Evolutionary conservation across 2,329 filamentous ascomycete species (phyloP), one percentile per base, ranked within the genome.

Genomic region (Penicillium occitanis): DNA sequence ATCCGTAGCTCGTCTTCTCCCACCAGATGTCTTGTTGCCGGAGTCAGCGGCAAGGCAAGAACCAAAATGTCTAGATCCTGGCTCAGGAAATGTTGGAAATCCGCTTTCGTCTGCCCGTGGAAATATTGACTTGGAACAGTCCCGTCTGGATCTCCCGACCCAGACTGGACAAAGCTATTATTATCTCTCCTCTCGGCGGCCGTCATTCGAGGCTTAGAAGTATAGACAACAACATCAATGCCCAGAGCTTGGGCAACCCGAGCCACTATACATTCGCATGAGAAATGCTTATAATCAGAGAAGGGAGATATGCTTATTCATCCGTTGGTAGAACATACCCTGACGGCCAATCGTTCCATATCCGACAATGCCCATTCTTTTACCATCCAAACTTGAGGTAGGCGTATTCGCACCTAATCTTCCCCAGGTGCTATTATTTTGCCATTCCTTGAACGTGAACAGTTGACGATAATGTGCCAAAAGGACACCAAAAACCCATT

Each of bases 141-240:
- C 37, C 87, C 87, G 40, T 88, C 83, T 11, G 80, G 76, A 70
- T 88, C 87, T 14, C 87, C 87, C 0, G 90, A 90, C 0, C 88
- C 87, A 0, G 88, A 86, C 0, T 91, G 86, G 44, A 89, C 85
- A 78, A 89, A 94, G 40, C 40, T 42, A 42, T 42, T 42, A 6
- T 42, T n/a, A 42, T 42, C 40, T 42, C 14, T 42, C 14, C 17
- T 42, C 40, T 42, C 40, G 40, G 40, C 40, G 14, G 40, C 40
- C 0, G 90, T 92, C 8, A 80, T 75, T n/a, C 89, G 88, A 0
- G 89, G 85, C 35, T 86, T 86, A 0, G 90, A 87, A 0, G 91
- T 93, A 79, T 90, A 92, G 0, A 90, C 91, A 73, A 92, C 82
- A 0, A 94, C 85, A 33, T 87, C 83, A 84, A 91, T 89, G n/a